Conservation (phyloP, 495 filamentous ascomycete genomes). For the Penicillium lividum region DNA sequence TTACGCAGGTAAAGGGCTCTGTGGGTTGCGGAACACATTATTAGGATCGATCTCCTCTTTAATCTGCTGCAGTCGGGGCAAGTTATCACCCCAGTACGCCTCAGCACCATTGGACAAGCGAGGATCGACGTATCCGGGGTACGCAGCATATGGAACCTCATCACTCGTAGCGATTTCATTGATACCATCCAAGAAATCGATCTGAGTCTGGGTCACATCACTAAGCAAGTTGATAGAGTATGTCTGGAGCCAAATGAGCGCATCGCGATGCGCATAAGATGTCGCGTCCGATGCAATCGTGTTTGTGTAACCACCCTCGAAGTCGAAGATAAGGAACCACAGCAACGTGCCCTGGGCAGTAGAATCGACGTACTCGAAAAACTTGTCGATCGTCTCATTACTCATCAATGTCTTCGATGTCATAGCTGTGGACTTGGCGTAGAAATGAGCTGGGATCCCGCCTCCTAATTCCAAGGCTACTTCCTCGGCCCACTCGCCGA, state of each 20-base stretch:
- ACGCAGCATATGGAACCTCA: conserved; percentile 12
- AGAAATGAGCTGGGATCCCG: conserved; percentile 39
- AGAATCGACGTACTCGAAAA: conserved; percentile 43
- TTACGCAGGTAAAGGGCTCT: conserved; percentile 29
- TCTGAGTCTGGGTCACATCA: conserved; percentile 33
- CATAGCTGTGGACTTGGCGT: conserved; percentile 48
- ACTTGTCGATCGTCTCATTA: conserved; percentile 33
- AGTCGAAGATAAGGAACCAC: conserved; percentile 44
- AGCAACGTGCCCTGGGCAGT: conserved; percentile 46
- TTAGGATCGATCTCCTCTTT: conserved; percentile 56
- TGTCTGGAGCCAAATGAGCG: conserved; percentile 41
- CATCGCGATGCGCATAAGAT: conserved; percentile 39
- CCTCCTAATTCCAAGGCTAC: conserved; percentile 27
- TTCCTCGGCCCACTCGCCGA: conserved; percentile 53
- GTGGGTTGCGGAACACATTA: conserved; percentile 58
- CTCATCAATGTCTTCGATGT: conserved; percentile 40
- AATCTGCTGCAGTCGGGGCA: conserved; percentile 46
- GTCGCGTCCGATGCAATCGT: conserved; percentile 36
- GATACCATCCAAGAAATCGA: conserved; percentile 28
- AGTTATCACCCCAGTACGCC: conserved; percentile 33
- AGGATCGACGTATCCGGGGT: conserved; percentile 8
- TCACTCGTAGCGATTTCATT: conserved; percentile 37
- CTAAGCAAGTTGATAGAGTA: conserved; percentile 47
- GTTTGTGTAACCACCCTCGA: conserved; percentile 39
- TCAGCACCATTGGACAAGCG: not conserved